Conservation (phyloP, 2,329 filamentous ascomycete genomes). For the Sarocladium strictum region DNA sequence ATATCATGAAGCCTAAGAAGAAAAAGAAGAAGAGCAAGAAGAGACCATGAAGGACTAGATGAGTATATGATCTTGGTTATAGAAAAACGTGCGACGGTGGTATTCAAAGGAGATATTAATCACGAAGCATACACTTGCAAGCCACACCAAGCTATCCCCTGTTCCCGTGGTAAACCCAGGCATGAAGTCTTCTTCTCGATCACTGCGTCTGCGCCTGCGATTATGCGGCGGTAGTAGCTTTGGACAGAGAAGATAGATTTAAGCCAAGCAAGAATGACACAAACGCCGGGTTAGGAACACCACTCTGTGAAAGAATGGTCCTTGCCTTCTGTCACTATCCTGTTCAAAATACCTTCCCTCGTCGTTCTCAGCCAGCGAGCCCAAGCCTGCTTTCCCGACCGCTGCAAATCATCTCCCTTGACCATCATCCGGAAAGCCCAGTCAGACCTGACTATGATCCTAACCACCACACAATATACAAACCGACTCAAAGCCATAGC, state of each 20-base stretch:
- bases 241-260: not conserved
- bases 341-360: not conserved
- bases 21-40: constrained; percentile 17
- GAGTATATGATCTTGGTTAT: not conserved
- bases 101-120: constrained; percentile 4
- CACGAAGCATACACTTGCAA: not conserved
- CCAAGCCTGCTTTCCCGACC: not conserved
- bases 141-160: not conserved
- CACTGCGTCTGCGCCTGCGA: not conserved
- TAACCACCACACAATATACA: not conserved
- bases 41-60: not conserved
- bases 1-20: constrained; percentile 20
- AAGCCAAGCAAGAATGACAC: not conserved
- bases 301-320: not conserved
- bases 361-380: not conserved
- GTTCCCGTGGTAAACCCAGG: not conserved
- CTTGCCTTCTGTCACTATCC: not conserved
- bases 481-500: not conserved
- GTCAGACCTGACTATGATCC: not conserved
- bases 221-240: not conserved
- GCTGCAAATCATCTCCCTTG: not conserved
- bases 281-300: constrained; percentile 4
- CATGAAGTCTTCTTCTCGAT: not conserved
- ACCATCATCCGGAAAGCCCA: not conserved
- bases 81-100: not conserved